Evolutionary conservation across 192 early-diverging fungal species (phyloP).

Genomic region (Coemansia sp.): DNA sequence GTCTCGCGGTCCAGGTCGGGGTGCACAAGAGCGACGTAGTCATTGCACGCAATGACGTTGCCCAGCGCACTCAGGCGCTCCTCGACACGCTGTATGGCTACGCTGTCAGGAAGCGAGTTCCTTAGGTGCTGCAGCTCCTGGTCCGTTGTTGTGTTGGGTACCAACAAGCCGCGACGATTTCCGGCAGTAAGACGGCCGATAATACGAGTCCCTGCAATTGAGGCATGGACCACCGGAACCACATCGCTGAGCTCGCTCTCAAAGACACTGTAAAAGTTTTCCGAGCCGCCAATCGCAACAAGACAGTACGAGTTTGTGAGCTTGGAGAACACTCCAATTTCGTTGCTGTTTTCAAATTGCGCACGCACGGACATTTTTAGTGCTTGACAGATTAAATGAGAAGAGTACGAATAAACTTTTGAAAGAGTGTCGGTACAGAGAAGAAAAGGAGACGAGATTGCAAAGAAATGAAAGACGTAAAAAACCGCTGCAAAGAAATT

Average conservation of each 20-base stretch:
- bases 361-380: slow-evolving; percentile 61
- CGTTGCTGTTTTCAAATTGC: slow-evolving; percentile 99
- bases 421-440: slow-evolving; percentile 3
- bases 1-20: slow-evolving; percentile 98
- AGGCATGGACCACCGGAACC: slow-evolving; percentile 94
- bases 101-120: slow-evolving; percentile 91
- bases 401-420: neutral
- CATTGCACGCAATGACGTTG: slow-evolving; percentile 99
- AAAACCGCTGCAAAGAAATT: neutral
- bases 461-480: neutral
- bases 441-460: neutral
- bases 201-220: slow-evolving; percentile 96
- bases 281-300: slow-evolving; percentile 95
- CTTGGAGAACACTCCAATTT: slow-evolving; percentile 97
- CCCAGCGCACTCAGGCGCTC: slow-evolving; percentile 96
- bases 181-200: slow-evolving; percentile 92
- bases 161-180: slow-evolving; percentile 91
- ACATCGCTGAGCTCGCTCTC: slow-evolving; percentile 94
- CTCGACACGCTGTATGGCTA: slow-evolving; percentile 95
- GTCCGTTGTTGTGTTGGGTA: slow-evolving; percentile 95
- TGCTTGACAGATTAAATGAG: slow-evolving; percentile 8
- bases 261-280: slow-evolving; percentile 96
- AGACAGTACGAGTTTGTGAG: slow-evolving; percentile 98
- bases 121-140: slow-evolving; percentile 96
- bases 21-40: slow-evolving; percentile 97